Evolutionary conservation across 495 filamentous ascomycete genomes (phyloP).

Genomic region (Daldinia grandis): DNA sequence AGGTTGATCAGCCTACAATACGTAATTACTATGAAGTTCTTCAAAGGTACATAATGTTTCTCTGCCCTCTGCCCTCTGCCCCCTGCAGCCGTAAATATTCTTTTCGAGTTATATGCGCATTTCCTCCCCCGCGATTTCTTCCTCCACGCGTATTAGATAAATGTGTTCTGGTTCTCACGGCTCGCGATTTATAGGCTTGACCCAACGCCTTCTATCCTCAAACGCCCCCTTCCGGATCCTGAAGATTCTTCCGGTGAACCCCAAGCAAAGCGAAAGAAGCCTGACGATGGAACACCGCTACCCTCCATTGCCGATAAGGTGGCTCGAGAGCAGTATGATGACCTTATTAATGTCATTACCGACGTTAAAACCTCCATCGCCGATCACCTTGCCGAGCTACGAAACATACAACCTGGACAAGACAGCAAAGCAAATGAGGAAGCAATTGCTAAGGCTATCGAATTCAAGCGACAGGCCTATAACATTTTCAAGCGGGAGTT

Average conservation of each 20-base stretch:
- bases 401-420: conserved; percentile 31
- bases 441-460: conserved; percentile 48
- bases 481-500: conserved; percentile 53
- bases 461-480: conserved; percentile 54
- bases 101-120: conserved; percentile 7
- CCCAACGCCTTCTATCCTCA: conserved; percentile 53
- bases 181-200: conserved; percentile 51
- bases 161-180: conserved; percentile 30
- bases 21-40: conserved; percentile 55
- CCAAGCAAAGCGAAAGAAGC: conserved; percentile 57
- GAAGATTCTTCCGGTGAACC: conserved; percentile 50
- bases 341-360: conserved; percentile 55
- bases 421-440: conserved; percentile 42
- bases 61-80: not conserved
- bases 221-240: conserved; percentile 52
- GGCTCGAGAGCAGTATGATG: conserved; percentile 51
- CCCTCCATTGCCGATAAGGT: conserved; percentile 58
- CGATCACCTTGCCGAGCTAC: conserved; percentile 52
- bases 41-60: conserved; percentile 43
- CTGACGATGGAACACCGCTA: conserved; percentile 45
- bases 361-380: conserved; percentile 54
- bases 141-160: conserved; percentile 9
- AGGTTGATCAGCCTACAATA: conserved; percentile 41
- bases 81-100: not conserved
- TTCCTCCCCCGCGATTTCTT: not conserved